These are phyloP conservation scores for Tricholoma matsutake DNA, from an alignment of 768 basidiomycete genomes.

Conservation along the genomic window DNA sequence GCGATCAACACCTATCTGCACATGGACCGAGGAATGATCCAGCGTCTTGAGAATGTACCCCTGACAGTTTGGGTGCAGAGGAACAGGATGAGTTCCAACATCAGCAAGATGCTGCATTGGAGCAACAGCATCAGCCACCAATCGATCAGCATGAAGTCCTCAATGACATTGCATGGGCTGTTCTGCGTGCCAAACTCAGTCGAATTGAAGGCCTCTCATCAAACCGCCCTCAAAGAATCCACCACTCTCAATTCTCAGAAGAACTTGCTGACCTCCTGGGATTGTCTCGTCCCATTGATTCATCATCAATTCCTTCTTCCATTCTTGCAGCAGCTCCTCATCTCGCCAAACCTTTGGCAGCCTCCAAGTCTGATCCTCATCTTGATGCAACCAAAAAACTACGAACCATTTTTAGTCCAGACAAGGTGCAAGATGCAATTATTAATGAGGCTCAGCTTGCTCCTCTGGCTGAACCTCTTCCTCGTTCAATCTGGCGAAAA, in stretches of 20 bases:
- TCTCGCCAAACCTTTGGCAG: slow-evolving; percentile 4
- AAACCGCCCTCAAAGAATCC: background rate
- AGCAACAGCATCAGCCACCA: background rate
- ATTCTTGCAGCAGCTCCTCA: slow-evolving; percentile 14
- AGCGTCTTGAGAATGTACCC: background rate
- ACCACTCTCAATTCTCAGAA: background rate
- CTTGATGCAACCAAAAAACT: slow-evolving; percentile 10
- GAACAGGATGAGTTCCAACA: background rate
- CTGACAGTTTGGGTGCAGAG: background rate
- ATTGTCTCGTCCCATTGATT: background rate
- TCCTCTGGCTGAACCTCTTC: too few relatives aligned
- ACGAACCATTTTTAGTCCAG: background rate
- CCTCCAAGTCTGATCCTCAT: slow-evolving; percentile 11
- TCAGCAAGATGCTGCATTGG: background rate
- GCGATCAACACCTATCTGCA: background rate
- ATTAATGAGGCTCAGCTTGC: too few relatives aligned
- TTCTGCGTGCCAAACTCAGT: background rate
- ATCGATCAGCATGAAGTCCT: background rate
- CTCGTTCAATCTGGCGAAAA: background rate
- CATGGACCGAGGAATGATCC: background rate
- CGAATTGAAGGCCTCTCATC: background rate
- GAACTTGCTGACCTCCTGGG: background rate
- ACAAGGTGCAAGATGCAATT: slow-evolving; percentile 9
- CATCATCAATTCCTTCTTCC: slow-evolving; percentile 1
- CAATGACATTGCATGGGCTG: background rate